phyloP scores from a whole-genome alignment of 2,329 filamentous ascomycete genomes.

The Fusarium subglutinans region DNA sequence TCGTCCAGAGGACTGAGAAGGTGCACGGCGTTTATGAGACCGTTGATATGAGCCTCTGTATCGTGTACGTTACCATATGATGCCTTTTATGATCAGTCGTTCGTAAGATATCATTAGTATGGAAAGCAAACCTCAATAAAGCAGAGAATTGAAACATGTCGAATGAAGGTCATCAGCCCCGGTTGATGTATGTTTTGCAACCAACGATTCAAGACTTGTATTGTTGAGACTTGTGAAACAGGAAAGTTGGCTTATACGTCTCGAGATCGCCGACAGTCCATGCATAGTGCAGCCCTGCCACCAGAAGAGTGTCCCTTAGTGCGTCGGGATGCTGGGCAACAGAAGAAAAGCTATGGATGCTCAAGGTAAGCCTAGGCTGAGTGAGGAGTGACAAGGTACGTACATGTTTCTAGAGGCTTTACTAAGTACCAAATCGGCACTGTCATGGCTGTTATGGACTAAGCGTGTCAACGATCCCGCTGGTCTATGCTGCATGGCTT shows the following conservation, averaged over 20 bases:
- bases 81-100: not conserved
- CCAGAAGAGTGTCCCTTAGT: slow-evolving; percentile 30
- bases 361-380: accelerated
- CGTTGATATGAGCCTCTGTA: slow-evolving; percentile 34
- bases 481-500: not conserved
- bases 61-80: slow-evolving; percentile 28
- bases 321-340: slow-evolving; percentile 33
- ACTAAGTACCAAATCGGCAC: not conserved
- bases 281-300: slow-evolving; percentile 35
- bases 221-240: slow-evolving; percentile 34
- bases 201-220: slow-evolving; percentile 31
- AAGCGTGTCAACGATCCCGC: not conserved
- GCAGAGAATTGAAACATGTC: slow-evolving; percentile 31
- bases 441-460: slow-evolving; percentile 32
- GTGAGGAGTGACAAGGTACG: not conserved
- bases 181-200: slow-evolving; percentile 8
- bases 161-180: slow-evolving; percentile 27
- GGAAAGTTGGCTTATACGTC: slow-evolving; percentile 29
- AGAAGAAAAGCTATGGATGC: slow-evolving; percentile 4
- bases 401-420: slow-evolving; percentile 13
- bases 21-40: slow-evolving; percentile 25
- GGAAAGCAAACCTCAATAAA: slow-evolving; percentile 20
- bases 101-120: accelerated
- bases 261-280: slow-evolving; percentile 32
- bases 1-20: slow-evolving; percentile 19